phyloP scores from a whole-genome alignment of 2,329 filamentous ascomycete genomes.

The Aspergillus cejpii region DNA sequence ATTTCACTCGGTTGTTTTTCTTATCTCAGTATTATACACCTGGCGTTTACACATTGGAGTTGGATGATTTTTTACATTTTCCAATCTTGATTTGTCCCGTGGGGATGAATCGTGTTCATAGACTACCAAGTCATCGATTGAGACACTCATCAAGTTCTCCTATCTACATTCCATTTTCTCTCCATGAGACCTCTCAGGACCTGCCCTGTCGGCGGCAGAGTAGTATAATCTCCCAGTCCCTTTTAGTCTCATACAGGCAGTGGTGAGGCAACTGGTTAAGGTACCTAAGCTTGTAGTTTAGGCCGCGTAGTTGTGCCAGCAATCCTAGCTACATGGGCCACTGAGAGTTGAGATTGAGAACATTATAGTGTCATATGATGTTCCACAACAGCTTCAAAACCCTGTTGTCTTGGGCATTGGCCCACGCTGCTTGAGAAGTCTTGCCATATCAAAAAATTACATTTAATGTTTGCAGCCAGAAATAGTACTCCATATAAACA shows the following conservation, averaged over 20 bases:
- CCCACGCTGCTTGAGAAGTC: not conserved
- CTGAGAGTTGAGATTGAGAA: not conserved
- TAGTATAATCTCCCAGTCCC: not conserved
- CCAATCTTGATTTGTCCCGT: conserved; percentile 9
- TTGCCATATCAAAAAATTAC: not conserved
- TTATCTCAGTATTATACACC: conserved; percentile 13
- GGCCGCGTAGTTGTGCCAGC: not conserved
- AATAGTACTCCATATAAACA: too few species aligned
- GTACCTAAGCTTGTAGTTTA: not conserved
- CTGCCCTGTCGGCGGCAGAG: too few species aligned
- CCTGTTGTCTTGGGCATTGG: not conserved
- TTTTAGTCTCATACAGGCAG: not conserved
- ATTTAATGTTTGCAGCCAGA: not conserved
- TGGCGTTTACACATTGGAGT: conserved; percentile 25
- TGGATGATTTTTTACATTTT: conserved; percentile 11
- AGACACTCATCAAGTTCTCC: not conserved
- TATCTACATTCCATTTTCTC: not conserved
- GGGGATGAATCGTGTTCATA: conserved; percentile 2
- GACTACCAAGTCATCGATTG: not conserved
- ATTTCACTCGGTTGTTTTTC: conserved; percentile 4
- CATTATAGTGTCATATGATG: not conserved
- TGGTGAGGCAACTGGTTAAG: not conserved
- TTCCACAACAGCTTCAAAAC: not conserved
- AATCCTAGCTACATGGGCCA: not conserved
- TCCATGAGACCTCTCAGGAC: too few species aligned